Base-by-base conservation (phyloP, 2,329 filamentous ascomycete genomes). In the Trichoderma gracile region DNA sequence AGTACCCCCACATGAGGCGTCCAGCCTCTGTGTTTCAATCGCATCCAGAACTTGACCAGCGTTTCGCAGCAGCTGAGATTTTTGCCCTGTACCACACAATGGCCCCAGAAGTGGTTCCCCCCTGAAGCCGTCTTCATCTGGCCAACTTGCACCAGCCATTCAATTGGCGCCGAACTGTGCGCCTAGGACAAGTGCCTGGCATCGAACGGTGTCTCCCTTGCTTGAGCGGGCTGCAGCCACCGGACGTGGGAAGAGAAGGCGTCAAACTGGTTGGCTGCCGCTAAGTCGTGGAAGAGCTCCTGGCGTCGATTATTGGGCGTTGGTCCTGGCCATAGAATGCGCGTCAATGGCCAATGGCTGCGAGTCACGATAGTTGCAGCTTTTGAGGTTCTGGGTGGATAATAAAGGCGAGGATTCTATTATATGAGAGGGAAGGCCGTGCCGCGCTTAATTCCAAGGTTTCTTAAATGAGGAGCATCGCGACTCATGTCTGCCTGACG, bases 81-180 rank as follows among this genome's bases (percentile, higher is more conserved):
- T 12, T 33, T 33, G n/a, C 17, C 7, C 6, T 52, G 49, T 33
- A 38, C 33, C 14, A 38, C 33, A 38, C 33, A 38, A 38, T 38
- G 12, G 27, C 27, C 19, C 49, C 25, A 21, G 23, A 25, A 25
- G 25, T 5, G 25, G 56, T 30, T 40, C 25, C 40, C 43, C 21
- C 46, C n/a, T 27, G 55, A 21, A 21, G 42, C 55, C 45, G 54
- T 19, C n/a, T 43, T 42, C 25, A 42, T 38, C 30, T 15, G 12
- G 19, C 54, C 30, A 62, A 46, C 27, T 25, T 6, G 21, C 33
- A 42, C 19, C 63, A 63, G 58, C 63, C 63, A 65, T 33, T 52
- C 63, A 56, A 65, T 55, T 60, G 55, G 52, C 58, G 55, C 57
- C 60, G 63, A 65, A 65, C 63, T 52, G 33, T 38, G 33, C 45